Conservation (phyloP, 164 flowering plant genomes). For the Houttuynia cordata region DNA sequence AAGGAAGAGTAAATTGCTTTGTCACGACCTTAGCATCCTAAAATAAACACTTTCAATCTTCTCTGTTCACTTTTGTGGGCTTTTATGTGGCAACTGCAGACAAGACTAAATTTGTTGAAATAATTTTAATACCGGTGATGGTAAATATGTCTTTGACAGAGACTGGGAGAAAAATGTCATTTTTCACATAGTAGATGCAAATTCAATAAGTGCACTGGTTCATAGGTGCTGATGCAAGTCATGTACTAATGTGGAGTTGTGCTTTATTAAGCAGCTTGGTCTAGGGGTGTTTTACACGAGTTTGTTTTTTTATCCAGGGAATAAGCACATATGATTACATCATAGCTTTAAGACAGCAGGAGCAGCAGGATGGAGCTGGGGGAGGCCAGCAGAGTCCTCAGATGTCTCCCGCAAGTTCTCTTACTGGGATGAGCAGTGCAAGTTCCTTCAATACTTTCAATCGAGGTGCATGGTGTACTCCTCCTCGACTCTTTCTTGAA, state of each 20-base stretch:
- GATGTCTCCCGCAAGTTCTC: slow-evolving; percentile 88
- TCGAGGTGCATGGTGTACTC: slow-evolving; percentile 95
- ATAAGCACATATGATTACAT: slow-evolving; percentile 97
- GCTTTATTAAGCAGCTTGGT: not conserved
- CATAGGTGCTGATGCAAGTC: not conserved
- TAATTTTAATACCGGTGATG: not conserved
- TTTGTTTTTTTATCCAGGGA: slow-evolving; percentile 36
- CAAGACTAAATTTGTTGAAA: not conserved
- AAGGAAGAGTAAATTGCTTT: no score
- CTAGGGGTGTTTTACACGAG: not conserved
- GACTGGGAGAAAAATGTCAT: not conserved
- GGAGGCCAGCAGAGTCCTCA: slow-evolving; percentile 94
- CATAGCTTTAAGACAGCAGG: slow-evolving; percentile 92
- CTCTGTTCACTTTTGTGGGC: no score
- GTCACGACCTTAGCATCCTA: no score
- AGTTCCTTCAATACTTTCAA: slow-evolving; percentile 84
- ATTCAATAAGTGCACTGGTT: not conserved
- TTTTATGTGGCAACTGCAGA: not conserved
- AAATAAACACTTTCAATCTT: no score
- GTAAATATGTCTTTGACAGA: not conserved
- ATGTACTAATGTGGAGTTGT: not conserved
- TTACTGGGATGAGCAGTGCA: slow-evolving; percentile 93
- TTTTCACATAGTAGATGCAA: not conserved
- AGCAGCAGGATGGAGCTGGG: slow-evolving; percentile 57
- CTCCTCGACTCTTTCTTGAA: slow-evolving; percentile 88